Percentiles rank a stretch among this genome's conserved stretches.
Conservation (phyloP, 2,329 filamentous ascomycete genomes). For the Penicillium nordicum region DNA sequence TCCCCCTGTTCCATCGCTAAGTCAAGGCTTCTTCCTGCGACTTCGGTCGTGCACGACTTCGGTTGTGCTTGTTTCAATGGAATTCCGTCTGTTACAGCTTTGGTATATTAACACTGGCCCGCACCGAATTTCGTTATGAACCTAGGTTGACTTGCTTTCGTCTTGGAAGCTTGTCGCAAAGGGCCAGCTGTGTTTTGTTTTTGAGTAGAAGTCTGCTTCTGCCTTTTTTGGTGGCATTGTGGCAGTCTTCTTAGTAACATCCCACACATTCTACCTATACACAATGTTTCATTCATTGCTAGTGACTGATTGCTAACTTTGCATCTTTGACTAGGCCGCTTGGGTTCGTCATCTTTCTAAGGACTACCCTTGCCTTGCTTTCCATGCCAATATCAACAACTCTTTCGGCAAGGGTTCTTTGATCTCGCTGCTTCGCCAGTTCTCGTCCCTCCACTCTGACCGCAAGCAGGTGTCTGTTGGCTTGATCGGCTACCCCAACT, state of each 20-base stretch:
- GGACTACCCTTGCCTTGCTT: slow-evolving; percentile 89
- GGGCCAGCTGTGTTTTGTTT: slow-evolving; percentile 78
- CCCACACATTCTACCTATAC: slow-evolving; percentile 66
- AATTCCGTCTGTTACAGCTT: slow-evolving; percentile 95
- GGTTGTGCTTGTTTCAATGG: slow-evolving; percentile 57
- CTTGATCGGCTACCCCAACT: slow-evolving; percentile 86
- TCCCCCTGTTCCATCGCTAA: slow-evolving; percentile 63
- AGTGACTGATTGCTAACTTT: slow-evolving; percentile 31
- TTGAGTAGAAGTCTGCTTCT: slow-evolving; percentile 91
- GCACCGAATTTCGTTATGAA: slow-evolving; percentile 62
- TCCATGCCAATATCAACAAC: slow-evolving; percentile 92
- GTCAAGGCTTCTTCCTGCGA: slow-evolving; percentile 75
- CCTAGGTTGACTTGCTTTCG: slow-evolving; percentile 71
- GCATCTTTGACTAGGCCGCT: slow-evolving; percentile 62
- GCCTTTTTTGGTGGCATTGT: slow-evolving; percentile 57
- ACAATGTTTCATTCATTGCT: slow-evolving; percentile 40
- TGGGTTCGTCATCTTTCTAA: slow-evolving; percentile 89
- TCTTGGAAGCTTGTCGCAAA: slow-evolving; percentile 83
- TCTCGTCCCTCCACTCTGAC: slow-evolving; percentile 81
- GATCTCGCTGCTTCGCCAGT: slow-evolving; percentile 88
- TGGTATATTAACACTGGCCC: slow-evolving; percentile 88
- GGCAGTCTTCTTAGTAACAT: slow-evolving; percentile 98
- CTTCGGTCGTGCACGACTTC: slow-evolving; percentile 38
- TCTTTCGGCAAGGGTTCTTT: slow-evolving; percentile 94
- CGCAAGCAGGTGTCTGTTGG: slow-evolving; percentile 94